Conservation (phyloP, 345 rosid species). For the Moricandia moricandioides region DNA sequence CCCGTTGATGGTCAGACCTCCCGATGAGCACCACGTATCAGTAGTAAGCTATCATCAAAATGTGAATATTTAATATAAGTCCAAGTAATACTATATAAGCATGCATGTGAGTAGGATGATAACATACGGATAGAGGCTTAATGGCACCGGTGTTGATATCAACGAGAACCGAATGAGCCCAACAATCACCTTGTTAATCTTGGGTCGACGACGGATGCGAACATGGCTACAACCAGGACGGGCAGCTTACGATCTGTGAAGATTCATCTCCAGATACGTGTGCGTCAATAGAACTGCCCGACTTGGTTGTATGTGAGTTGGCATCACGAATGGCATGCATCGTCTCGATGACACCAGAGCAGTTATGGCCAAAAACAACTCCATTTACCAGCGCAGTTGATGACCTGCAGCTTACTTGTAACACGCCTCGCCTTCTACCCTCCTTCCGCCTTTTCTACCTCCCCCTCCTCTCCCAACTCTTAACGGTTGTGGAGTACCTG, state of each 20-base stretch:
- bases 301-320: constrained; percentile 53
- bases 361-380: constrained; percentile 44
- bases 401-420: constrained; percentile 23
- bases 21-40: constrained; percentile 98
- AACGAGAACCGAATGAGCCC: constrained; percentile 58
- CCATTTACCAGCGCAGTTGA: constrained; percentile 53
- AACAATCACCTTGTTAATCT: constrained; percentile 53
- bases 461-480: not conserved
- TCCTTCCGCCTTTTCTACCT: constrained; percentile 20
- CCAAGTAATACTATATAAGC: not conserved
- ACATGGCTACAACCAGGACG: constrained; percentile 44
- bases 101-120: not conserved
- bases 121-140: constrained; percentile 54
- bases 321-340: constrained; percentile 79
- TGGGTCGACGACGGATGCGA: constrained; percentile 32
- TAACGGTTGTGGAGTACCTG: constrained; percentile 16
- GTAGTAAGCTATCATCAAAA: constrained; percentile 47
- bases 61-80: constrained; percentile 10
- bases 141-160: constrained; percentile 46
- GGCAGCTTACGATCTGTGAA: constrained; percentile 51
- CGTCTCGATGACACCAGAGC: constrained; percentile 81
- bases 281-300: constrained; percentile 70
- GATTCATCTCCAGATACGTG: constrained; percentile 58
- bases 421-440: not conserved
- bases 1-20: constrained; percentile 68